Percentiles rank a stretch among this genome's conserved stretches.
Evolutionary conservation across 352 stramenopile genomes (phyloP).

Genomic region (Phytophthora pisi): DNA sequence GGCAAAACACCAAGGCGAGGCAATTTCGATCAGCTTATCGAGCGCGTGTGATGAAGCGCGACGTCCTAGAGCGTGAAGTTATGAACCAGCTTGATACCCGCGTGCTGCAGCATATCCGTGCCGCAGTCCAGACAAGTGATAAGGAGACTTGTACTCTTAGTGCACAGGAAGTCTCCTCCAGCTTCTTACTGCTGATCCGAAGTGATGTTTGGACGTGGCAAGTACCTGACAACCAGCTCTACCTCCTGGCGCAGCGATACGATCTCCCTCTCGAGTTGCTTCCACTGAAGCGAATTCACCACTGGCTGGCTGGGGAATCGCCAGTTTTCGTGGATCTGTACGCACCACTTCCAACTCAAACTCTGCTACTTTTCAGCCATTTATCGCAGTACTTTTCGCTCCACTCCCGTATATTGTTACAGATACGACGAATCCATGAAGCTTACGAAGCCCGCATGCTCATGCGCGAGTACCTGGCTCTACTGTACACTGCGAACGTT

Average conservation of each 20-base stretch:
- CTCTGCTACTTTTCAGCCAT: slow-evolving; percentile 33
- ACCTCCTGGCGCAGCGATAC: slow-evolving; percentile 37
- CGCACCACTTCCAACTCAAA: slow-evolving; percentile 34
- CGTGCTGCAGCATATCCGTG: slow-evolving; percentile 24
- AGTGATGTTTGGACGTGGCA: slow-evolving; percentile 43
- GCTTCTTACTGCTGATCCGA: slow-evolving; percentile 22
- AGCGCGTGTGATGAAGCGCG: slow-evolving; percentile 1
- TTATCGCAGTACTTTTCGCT: slow-evolving; percentile 44
- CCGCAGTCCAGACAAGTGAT: slow-evolving; percentile 1
- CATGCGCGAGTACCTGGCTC: slow-evolving; percentile 44
- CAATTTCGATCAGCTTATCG: slow-evolving; percentile 18
- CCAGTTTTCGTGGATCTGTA: slow-evolving; percentile 41
- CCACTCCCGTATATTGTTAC: slow-evolving; percentile 31
- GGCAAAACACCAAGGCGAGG: slow-evolving; percentile 9
- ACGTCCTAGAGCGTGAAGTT: slow-evolving; percentile 1
- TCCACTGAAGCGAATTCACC: slow-evolving; percentile 36
- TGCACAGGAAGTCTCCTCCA: slow-evolving; percentile 12
- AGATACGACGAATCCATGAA: slow-evolving; percentile 32
- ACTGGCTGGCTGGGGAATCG: slow-evolving; percentile 25
- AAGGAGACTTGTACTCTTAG: not conserved
- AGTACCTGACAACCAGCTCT: slow-evolving; percentile 29
- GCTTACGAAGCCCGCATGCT: slow-evolving; percentile 41
- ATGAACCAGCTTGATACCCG: slow-evolving; percentile 10
- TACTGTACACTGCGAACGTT: slow-evolving; percentile 37
- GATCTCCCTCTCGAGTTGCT: slow-evolving; percentile 34